phyloP scores from a whole-genome alignment of 2,329 filamentous ascomycete genomes.

The Hortaea werneckii region DNA sequence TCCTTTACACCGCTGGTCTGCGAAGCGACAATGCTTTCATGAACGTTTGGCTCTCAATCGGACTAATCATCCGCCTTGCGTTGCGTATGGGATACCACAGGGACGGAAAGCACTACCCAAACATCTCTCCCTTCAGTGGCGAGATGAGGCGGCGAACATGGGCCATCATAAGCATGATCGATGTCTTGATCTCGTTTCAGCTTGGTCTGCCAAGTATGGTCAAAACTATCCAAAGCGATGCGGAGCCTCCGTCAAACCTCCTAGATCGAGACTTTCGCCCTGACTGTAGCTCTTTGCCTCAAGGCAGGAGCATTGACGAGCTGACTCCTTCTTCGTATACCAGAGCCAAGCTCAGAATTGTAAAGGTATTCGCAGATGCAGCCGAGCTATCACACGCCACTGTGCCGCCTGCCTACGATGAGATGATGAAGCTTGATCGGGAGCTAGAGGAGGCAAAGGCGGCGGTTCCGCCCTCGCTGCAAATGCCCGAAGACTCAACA shows the following conservation, averaged over 20 bases:
- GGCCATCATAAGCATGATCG: constrained; percentile 34
- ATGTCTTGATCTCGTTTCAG: constrained; percentile 38
- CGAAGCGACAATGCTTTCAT: constrained; percentile 21
- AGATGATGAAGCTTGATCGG: constrained; percentile 30
- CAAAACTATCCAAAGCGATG: constrained; percentile 31
- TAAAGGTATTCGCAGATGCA: constrained; percentile 29
- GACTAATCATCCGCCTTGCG: constrained; percentile 30
- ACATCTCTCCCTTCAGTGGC: constrained; percentile 30
- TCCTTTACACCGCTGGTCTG: constrained; percentile 26
- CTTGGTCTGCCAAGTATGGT: constrained; percentile 41
- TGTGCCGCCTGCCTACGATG: constrained; percentile 25
- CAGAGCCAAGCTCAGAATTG: constrained; percentile 26
- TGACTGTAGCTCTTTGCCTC: constrained; percentile 27
- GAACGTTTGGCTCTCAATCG: constrained; percentile 34
- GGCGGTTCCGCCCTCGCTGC: constrained; percentile 25
- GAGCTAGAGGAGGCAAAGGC: constrained; percentile 26
- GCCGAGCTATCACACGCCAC: constrained; percentile 30
- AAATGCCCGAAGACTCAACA: constrained; percentile 27
- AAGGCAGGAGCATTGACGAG: constrained; percentile 21
- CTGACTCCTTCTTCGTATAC: constrained; percentile 27
- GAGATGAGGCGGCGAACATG: constrained; percentile 40
- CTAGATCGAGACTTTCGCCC: constrained; percentile 35
- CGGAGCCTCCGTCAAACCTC: constrained; percentile 34
- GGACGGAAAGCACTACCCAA: constrained; percentile 34
- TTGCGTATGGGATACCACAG: constrained; percentile 37